Conservation (phyloP, 1,284 basidiomycete genomes). For the Rhodotorula sp. region DNA sequence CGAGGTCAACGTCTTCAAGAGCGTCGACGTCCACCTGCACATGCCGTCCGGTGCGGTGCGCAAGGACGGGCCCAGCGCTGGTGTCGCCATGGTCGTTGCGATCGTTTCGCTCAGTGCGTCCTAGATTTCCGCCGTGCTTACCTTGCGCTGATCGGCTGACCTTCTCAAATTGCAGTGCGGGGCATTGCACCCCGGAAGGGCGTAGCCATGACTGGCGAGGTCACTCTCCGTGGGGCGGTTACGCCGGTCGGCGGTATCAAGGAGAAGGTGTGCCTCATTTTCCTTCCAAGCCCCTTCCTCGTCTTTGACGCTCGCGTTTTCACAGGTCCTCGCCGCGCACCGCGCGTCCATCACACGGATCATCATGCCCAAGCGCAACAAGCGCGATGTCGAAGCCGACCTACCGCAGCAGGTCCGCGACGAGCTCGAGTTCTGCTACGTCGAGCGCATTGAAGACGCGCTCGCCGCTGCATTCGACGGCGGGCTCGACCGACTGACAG, state of each 20-base stretch:
- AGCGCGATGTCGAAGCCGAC: constrained; percentile 81
- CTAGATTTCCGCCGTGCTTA: neutral
- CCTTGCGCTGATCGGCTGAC: neutral
- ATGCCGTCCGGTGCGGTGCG: constrained; percentile 78
- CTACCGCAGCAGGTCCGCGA: constrained; percentile 68
- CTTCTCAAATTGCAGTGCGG: constrained; percentile 22
- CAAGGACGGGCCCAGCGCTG: constrained; percentile 88
- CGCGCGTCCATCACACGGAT: constrained; percentile 77
- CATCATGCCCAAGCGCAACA: constrained; percentile 76
- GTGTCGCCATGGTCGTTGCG: constrained; percentile 82
- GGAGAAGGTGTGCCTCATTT: constrained; percentile 61
- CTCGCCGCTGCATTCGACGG: constrained; percentile 69
- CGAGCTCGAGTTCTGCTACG: constrained; percentile 76
- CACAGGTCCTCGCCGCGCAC: constrained; percentile 71
- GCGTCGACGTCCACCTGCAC: constrained; percentile 84
- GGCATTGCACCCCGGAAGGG: constrained; percentile 20
- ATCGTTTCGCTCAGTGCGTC: constrained; percentile 55
- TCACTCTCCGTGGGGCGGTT: constrained; percentile 62
- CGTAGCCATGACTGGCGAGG: constrained; percentile 82
- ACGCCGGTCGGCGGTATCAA: constrained; percentile 81
- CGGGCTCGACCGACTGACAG: neutral
- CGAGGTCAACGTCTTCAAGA: constrained; percentile 70
- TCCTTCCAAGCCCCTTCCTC: neutral
- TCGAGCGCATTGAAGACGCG: constrained; percentile 73
- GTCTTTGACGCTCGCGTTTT: constrained; percentile 53